phyloP scores from a whole-genome alignment of 2,329 filamentous ascomycete genomes.

The Colletotrichum salicis region DNA sequence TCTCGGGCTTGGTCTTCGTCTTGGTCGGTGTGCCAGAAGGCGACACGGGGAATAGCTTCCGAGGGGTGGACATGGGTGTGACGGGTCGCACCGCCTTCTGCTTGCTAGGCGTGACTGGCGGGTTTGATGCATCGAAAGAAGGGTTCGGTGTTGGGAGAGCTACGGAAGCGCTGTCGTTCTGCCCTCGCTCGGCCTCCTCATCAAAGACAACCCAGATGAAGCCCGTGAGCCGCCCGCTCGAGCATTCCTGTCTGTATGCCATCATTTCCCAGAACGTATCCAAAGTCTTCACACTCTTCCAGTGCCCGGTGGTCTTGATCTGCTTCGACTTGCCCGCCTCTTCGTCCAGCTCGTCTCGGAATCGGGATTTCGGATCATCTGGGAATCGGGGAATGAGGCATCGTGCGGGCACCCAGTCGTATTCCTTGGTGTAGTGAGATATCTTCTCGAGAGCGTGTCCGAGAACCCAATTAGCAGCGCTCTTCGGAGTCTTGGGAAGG shows the following conservation, averaged over 20 bases:
- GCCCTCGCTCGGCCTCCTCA: conserved; percentile 45
- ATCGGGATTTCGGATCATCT: conserved; percentile 94
- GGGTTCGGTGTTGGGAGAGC: conserved; percentile 42
- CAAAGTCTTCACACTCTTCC: conserved; percentile 84
- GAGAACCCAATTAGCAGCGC: conserved; percentile 73
- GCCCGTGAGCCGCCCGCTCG: conserved; percentile 88
- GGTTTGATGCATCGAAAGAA: conserved; percentile 40
- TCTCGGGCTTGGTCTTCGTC: conserved; percentile 50
- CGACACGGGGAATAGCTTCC: conserved; percentile 43
- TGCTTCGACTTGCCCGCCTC: conserved; percentile 71
- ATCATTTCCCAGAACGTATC: conserved; percentile 99
- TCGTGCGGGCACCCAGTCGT: conserved; percentile 74
- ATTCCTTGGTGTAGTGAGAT: conserved; percentile 70
- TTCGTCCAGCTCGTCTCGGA: conserved; percentile 87
- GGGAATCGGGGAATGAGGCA: conserved; percentile 91
- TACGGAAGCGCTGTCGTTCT: conserved; percentile 1
- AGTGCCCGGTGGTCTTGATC: conserved; percentile 71
- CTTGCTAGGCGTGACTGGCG: conserved; percentile 47
- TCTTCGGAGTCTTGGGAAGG: conserved; percentile 66
- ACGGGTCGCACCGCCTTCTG: conserved; percentile 38
- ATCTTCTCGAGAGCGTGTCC: conserved; percentile 75
- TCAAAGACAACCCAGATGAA: conserved; percentile 95
- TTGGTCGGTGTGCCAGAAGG: conserved; percentile 37
- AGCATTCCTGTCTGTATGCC: conserved; percentile 96
- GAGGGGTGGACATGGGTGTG: conserved; percentile 47